Percentiles rank a stretch among this genome's conserved stretches.
phyloP scores from a whole-genome alignment of 805 yeast species.

The Yarrowia bubula region DNA sequence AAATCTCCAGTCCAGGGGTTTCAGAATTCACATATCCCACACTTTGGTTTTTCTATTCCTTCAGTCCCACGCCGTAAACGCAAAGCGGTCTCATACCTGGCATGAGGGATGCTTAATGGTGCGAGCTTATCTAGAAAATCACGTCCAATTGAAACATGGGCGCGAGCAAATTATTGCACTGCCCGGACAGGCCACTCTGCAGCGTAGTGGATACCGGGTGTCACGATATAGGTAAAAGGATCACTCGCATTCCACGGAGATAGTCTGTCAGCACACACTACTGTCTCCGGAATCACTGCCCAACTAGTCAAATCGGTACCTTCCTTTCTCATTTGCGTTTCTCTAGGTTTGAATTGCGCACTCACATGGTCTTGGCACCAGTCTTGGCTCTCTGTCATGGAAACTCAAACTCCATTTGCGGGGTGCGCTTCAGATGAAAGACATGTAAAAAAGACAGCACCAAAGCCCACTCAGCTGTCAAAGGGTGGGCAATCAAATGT shows the following conservation, averaged over 20 bases:
- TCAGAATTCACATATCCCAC: too few species aligned
- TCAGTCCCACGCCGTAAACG: neutral
- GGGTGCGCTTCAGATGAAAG: neutral
- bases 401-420: neutral
- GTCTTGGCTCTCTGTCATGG: neutral
- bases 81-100: neutral
- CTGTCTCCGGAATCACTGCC: neutral
- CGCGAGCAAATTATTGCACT: neutral
- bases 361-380: constrained; percentile 2
- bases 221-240: too few species aligned
- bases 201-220: neutral
- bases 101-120: neutral
- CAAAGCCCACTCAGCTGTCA: too few species aligned
- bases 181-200: neutral
- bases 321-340: neutral
- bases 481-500: too few species aligned
- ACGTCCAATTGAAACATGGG: neutral
- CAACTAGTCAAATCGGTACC: neutral
- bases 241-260: too few species aligned
- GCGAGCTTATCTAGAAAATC: neutral
- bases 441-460: neutral
- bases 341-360: neutral
- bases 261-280: too few species aligned
- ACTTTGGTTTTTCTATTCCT: too few species aligned
- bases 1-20: too few species aligned